Evolutionary conservation across 805 yeast genomes (phyloP).

Genomic region (Ogataea saltuana): DNA sequence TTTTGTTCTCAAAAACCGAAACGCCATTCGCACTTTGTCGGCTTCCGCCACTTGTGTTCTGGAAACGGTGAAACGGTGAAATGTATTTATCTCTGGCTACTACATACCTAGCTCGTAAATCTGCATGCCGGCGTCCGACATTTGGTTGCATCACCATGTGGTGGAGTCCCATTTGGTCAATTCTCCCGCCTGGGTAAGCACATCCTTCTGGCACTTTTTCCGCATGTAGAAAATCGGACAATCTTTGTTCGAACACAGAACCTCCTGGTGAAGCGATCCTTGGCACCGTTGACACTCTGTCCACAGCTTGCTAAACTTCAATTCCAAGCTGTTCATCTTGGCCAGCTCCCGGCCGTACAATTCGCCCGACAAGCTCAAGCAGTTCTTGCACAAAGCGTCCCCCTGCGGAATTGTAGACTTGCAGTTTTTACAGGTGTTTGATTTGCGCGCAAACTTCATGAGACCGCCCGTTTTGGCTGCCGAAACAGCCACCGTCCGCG

Average conservation of each 20-base stretch:
- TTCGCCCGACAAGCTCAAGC: conserved; percentile 71
- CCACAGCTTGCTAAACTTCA: conserved; percentile 87
- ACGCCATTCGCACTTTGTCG: background rate
- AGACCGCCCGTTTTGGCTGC: conserved; percentile 80
- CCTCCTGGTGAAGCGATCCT: conserved; percentile 94
- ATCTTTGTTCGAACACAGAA: conserved; percentile 90
- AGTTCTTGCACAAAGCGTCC: conserved; percentile 65
- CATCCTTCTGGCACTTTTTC: conserved; percentile 78
- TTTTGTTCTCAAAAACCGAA: conserved; percentile 2
- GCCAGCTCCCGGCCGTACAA: conserved; percentile 80
- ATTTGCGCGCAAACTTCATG: conserved; percentile 88
- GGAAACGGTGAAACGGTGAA: background rate
- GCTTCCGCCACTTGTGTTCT: too few species aligned
- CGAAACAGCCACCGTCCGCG: conserved; percentile 70
- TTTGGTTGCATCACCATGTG: conserved; percentile 41
- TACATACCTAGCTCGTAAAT: too few species aligned
- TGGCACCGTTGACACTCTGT: conserved; percentile 98
- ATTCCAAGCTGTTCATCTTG: conserved; percentile 76
- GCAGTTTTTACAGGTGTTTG: conserved; percentile 87
- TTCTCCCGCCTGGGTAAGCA: conserved; percentile 55
- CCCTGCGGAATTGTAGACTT: conserved; percentile 69
- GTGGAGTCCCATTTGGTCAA: conserved; percentile 66
- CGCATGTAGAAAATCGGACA: conserved; percentile 98
- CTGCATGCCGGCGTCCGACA: too few species aligned
- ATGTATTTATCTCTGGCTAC: too few species aligned